Conservation (phyloP, 352 stramenopile genomes). For the Globisporangium rhizosaccharum region DNA sequence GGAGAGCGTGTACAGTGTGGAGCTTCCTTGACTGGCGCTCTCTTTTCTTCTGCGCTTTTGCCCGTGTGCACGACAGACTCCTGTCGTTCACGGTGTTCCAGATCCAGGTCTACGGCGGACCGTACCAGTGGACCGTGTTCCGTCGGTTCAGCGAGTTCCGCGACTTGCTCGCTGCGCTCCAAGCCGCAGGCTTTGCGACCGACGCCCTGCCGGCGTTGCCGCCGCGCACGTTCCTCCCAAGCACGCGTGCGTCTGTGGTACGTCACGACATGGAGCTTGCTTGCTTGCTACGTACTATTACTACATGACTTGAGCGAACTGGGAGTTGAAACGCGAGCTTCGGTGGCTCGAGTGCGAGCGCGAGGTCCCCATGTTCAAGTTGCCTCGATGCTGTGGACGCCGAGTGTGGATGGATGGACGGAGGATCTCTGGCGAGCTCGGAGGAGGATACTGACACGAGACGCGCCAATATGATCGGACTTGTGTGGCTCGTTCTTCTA, state of each 20-base stretch:
- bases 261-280: conserved; percentile 2
- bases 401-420: too few relatives aligned
- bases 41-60: conserved; percentile 4
- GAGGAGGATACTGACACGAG: too few relatives aligned
- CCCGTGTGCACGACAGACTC: conserved; percentile 41
- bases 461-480: not conserved
- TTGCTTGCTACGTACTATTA: not conserved
- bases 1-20: not conserved
- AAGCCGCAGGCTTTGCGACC: conserved; percentile 36
- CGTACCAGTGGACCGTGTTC: conserved; percentile 84
- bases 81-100: conserved; percentile 83
- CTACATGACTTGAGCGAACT: too few relatives aligned
- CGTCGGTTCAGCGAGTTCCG: conserved; percentile 85
- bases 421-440: too few relatives aligned
- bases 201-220: conserved; percentile 62
- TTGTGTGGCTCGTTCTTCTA: not conserved
- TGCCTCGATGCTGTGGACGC: too few relatives aligned
- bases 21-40: conserved; percentile 12
- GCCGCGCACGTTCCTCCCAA: conserved; percentile 66
- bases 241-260: conserved; percentile 54
- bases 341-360: too few relatives aligned
- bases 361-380: too few relatives aligned
- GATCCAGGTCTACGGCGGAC: conserved; percentile 75
- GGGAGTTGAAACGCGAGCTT: not conserved
- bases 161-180: conserved; percentile 41